Base-by-base conservation (phyloP, 1,284 basidiomycete genomes). In the Mycena sp. region DNA sequence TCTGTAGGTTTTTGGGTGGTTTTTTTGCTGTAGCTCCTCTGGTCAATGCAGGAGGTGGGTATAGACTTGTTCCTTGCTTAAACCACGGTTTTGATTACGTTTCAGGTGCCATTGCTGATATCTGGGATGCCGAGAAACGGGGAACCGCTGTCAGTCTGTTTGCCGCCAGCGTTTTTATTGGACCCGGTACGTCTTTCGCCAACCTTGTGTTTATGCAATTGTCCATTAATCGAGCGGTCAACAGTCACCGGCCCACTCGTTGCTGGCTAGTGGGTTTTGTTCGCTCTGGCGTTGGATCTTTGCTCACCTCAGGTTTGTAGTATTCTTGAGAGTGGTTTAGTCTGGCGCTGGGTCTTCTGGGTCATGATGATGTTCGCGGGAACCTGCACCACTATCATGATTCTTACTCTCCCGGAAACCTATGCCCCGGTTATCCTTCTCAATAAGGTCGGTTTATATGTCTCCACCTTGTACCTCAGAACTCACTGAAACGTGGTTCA, bases 311-410 rank as follows among this genome's bases (percentile, higher is more conserved):
- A 72, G 76, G 10, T 67, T 72, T 56, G 37, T 56, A 85, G 85
- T 71, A 85, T 88, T 72, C 77, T 86, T 38, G 78, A 85, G 25
- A 83, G 81, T 69, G 69, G 73, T 38, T 76, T 83, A 37, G 80
- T 78, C 3, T 93, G 89, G 89, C 78, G 90, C 75, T 91, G 89
- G 88, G 85, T 92, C 4, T 90, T 90, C 80, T 92, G 91, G 89
- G 82, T 91, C 52, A 87, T 90, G 82, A 86, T 89, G 80, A 88
- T 91, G 34, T 89, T 90, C 66, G 87, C 88, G 5, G 88, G 84
- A 8, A 79, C 78, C 6, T 87, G 87, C 75, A 86, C 86, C 11
- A 6, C 82, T 2, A 61, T 88, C 52, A 81, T 85, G 63, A 77
- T 85, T 2, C 37, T 86, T 7, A 77, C 84, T 50, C 79, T 91